These are phyloP conservation scores for Thuja plicata DNA, from an alignment of 83 land plant genomes.

Conservation along the genomic window DNA sequence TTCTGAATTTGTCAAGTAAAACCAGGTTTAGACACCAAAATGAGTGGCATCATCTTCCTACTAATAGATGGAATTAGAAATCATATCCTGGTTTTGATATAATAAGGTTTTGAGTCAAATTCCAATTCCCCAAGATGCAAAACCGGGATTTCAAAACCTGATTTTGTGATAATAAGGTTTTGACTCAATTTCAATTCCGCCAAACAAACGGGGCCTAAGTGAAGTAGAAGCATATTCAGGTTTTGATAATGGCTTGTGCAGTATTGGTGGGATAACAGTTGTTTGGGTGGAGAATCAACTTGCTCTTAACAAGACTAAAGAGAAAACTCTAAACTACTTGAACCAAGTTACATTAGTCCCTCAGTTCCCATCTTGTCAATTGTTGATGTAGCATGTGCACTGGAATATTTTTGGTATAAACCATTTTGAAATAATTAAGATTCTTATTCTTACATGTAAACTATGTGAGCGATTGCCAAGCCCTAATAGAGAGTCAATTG, in stretches of 20 bases:
- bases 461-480: constrained; percentile 84
- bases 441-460: constrained; percentile 28
- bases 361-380: background rate
- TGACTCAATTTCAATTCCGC: no score
- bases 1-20: no score
- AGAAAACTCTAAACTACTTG: constrained; percentile 54
- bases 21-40: no score
- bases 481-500: constrained; percentile 88
- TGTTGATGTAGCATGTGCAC: background rate
- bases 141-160: no score
- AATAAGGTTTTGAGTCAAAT: no score
- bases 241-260: constrained; percentile 23
- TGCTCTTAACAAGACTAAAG: constrained; percentile 60
- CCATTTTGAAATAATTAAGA: background rate
- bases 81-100: no score
- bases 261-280: constrained; percentile 83
- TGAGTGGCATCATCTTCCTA: no score
- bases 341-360: constrained; percentile 43
- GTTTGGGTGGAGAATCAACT: constrained; percentile 91
- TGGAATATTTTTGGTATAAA: background rate
- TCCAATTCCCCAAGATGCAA: no score
- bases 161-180: no score
- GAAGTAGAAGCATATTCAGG: background rate
- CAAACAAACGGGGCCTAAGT: no score
- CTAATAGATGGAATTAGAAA: no score